Evolutionary conservation across 2,329 filamentous ascomycete species (phyloP).

Genomic region (Leptographium procerum): DNA sequence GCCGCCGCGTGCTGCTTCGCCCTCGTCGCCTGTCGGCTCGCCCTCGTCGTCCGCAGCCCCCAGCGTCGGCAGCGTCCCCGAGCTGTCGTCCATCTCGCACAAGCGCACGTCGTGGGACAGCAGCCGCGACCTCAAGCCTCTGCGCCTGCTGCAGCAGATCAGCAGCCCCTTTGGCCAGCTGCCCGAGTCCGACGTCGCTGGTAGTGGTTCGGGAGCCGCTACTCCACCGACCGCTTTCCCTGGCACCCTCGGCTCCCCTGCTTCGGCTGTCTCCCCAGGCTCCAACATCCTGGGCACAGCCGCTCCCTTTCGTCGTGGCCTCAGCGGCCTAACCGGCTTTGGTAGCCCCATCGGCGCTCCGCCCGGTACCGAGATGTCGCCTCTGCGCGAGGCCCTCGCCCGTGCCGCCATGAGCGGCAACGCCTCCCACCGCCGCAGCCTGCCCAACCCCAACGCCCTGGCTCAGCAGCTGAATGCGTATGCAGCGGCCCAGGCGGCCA

Average conservation of each 20-base stretch:
- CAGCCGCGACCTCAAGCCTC: constrained; percentile 62
- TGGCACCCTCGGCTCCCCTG: neutral
- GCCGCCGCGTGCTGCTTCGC: constrained; percentile 33
- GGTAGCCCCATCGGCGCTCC: neutral
- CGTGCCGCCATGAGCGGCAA: constrained; percentile 8
- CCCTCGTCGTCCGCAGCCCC: neutral
- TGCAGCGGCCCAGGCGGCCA: neutral
- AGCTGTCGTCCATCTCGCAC: neutral
- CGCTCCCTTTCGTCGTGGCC: constrained; percentile 4
- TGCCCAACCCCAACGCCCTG: constrained; percentile 10
- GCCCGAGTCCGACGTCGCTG: neutral
- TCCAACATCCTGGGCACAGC: neutral
- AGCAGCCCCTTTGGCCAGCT: constrained; percentile 23
- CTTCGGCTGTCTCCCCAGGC: neutral
- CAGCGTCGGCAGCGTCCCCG: neutral
- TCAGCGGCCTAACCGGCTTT: neutral
- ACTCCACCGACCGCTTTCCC: neutral
- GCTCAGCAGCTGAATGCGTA: constrained; percentile 7
- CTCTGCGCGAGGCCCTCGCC: constrained; percentile 12
- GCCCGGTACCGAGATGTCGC: constrained; percentile 7
- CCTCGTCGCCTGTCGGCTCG: constrained; percentile 22
- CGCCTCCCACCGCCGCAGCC: constrained; percentile 8
- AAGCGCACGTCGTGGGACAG: constrained; percentile 46
- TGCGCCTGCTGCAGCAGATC: constrained; percentile 66
- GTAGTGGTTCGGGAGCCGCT: neutral